Conservation (phyloP, 805 yeast genomes). For the Yamadazyma sp. region DNA sequence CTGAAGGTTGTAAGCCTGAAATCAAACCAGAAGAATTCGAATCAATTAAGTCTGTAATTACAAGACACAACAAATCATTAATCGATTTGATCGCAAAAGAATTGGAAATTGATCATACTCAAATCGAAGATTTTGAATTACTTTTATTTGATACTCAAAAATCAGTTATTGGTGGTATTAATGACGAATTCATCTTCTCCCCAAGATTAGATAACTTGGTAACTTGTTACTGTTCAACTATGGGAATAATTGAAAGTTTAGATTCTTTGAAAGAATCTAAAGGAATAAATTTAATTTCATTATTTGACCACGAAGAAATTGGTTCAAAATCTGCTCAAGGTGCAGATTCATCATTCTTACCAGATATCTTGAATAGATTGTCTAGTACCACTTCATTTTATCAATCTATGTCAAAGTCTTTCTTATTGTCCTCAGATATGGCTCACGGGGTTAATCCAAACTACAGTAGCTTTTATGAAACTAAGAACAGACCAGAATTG, state of each 20-base stretch:
- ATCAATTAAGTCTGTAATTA: slow-evolving; percentile 59
- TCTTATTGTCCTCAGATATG: slow-evolving; percentile 89
- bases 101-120: slow-evolving; percentile 45
- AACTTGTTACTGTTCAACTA: slow-evolving; percentile 77
- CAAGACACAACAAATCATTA: slow-evolving; percentile 75
- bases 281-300: slow-evolving; percentile 70
- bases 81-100: slow-evolving; percentile 68
- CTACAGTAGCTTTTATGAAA: slow-evolving; percentile 72
- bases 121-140: slow-evolving; percentile 88
- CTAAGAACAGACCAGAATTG: slow-evolving; percentile 71
- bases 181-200: slow-evolving; percentile 86
- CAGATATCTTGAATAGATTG: slow-evolving; percentile 70
- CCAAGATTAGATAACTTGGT: slow-evolving; percentile 90
- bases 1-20: slow-evolving; percentile 45
- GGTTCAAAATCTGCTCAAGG: slow-evolving; percentile 96
- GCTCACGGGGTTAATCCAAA: slow-evolving; percentile 98
- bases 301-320: slow-evolving; percentile 95
- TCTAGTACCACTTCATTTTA: slow-evolving; percentile 42
- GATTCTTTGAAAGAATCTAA: slow-evolving; percentile 41
- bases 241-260: slow-evolving; percentile 61
- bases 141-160: slow-evolving; percentile 81
- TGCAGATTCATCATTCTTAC: slow-evolving; percentile 88
- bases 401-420: slow-evolving; percentile 61
- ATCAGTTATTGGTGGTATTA: slow-evolving; percentile 81
- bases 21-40: slow-evolving; percentile 54